Conservation (phyloP, 148 eudicot species). For the Amaranthus cruentus region DNA sequence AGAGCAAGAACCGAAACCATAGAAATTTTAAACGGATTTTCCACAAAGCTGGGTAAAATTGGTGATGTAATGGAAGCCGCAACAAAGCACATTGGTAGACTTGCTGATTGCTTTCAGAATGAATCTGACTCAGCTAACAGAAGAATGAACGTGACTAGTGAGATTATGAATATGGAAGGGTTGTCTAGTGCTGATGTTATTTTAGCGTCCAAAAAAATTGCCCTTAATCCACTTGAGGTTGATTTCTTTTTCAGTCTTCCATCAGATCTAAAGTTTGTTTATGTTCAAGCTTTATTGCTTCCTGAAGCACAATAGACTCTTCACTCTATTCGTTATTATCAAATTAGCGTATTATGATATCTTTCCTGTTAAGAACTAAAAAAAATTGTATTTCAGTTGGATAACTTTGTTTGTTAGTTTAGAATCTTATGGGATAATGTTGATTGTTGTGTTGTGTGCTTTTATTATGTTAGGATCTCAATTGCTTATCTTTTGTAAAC, state of each 20-base stretch:
- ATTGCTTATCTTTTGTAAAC: too few species aligned
- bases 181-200: neutral
- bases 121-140: conserved; percentile 1
- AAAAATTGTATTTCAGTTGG: too few species aligned
- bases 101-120: conserved; percentile 13
- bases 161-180: conserved; percentile 11
- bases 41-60: conserved; percentile 7
- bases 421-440: too few species aligned
- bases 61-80: conserved; percentile 1
- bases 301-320: too few species aligned
- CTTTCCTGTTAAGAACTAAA: too few species aligned
- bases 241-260: conserved; percentile 15
- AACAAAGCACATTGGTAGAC: conserved; percentile 6
- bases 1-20: conserved; percentile 10
- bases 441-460: too few species aligned
- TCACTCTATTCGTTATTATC: too few species aligned
- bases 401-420: too few species aligned
- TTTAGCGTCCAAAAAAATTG: neutral
- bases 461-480: too few species aligned
- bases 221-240: conserved; percentile 8
- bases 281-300: neutral
- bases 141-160: conserved; percentile 3
- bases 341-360: too few species aligned
- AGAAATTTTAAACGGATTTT: neutral
- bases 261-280: conserved; percentile 3